Conservation (phyloP, 768 basidiomycete genomes). For the Leccinum broughii region DNA sequence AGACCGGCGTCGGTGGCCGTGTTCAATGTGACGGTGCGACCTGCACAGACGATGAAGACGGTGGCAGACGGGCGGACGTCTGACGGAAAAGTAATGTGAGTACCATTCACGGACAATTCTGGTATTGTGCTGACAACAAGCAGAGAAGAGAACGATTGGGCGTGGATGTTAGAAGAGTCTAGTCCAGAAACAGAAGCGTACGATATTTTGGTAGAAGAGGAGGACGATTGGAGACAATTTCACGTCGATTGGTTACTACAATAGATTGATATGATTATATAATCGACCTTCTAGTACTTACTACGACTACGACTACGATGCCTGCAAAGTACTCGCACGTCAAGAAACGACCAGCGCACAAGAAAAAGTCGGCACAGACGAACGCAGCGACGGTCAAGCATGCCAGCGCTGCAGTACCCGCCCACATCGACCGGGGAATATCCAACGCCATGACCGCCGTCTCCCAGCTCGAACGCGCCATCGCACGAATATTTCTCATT, state of each 20-base stretch:
- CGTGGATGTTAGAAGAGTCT: conserved; percentile 33
- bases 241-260: conserved; percentile 43
- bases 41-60: too few relatives aligned
- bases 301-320: conserved; percentile 37
- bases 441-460: conserved; percentile 60
- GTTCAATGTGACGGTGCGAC: neutral
- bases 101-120: neutral
- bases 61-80: too few relatives aligned
- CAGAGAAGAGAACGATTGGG: neutral
- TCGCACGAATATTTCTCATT: conserved; percentile 64
- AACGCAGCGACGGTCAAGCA: neutral
- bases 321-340: conserved; percentile 75
- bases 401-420: conserved; percentile 30
- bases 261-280: neutral
- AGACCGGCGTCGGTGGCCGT: conserved; percentile 21
- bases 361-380: conserved; percentile 39
- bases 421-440: conserved; percentile 55
- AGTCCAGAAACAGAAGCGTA: conserved; percentile 22
- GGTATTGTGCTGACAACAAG: neutral
- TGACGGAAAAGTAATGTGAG: conserved; percentile 10
- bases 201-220: conserved; percentile 33
- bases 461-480: conserved; percentile 65
- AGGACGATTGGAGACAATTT: conserved; percentile 57
- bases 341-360: conserved; percentile 57
- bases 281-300: neutral